Evolutionary conservation across 2,329 filamentous ascomycete genomes (phyloP).

Genomic region (Exophiala sideris): DNA sequence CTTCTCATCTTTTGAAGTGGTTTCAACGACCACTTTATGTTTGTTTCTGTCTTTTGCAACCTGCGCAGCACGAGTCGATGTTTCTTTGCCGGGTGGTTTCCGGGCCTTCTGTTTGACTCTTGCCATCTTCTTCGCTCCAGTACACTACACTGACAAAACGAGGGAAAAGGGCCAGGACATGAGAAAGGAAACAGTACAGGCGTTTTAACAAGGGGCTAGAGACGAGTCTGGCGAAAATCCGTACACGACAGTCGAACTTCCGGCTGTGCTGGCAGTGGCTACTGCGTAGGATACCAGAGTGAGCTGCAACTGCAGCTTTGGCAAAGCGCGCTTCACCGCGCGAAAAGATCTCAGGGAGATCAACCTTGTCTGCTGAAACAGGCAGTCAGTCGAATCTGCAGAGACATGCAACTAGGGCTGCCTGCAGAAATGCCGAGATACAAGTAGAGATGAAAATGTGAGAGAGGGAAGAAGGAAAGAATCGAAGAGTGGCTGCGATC

Average conservation of each 20-base stretch:
- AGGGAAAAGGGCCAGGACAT: constrained; percentile 12
- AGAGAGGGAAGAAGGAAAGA: background rate
- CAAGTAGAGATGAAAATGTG: background rate
- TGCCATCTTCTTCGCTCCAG: constrained; percentile 10
- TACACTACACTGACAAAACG: constrained; percentile 17
- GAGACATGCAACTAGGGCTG: background rate
- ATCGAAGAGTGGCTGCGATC: background rate
- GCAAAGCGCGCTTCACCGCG: background rate
- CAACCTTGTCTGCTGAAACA: constrained; percentile 1
- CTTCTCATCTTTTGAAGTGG: constrained; percentile 58
- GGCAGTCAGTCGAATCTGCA: background rate
- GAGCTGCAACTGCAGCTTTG: background rate
- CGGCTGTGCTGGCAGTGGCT: constrained; percentile 9
- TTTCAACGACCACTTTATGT: constrained; percentile 59
- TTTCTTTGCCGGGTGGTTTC: constrained; percentile 8
- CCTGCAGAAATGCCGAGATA: background rate
- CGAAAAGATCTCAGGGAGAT: background rate
- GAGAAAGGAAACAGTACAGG: background rate
- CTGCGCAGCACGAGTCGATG: constrained; percentile 19
- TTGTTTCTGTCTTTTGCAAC: constrained; percentile 36
- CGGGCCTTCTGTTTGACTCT: constrained; percentile 15
- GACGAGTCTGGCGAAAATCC: constrained; percentile 5
- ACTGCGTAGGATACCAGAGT: constrained; percentile 1
- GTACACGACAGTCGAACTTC: constrained; percentile 2
- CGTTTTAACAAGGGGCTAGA: constrained; percentile 3